Evolutionary conservation across 306 rosid species (phyloP), one percentile per base, ranked within the genome.

Genomic region (Trifolium subterraneum): DNA sequence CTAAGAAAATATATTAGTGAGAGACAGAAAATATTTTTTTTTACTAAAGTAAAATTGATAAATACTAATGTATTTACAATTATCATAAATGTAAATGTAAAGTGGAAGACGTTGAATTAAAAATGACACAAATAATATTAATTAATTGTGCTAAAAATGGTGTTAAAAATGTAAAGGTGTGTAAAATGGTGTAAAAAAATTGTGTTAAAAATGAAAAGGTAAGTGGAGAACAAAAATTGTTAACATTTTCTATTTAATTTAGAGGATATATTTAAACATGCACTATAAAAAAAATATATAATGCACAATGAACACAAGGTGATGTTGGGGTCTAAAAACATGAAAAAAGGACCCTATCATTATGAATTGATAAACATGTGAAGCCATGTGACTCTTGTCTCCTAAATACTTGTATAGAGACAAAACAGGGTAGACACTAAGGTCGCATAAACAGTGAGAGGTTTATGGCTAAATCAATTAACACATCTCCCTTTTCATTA

Each of bases 371-470:
- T 58, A 41, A 71, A 73, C 90, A 84, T 82, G 90, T 86, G 88
- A 75, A 69, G 78, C 74, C 90, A 90, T 83, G 96, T 89, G 81
- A 83, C 85, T 81, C 76, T 84, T 84, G 88, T 84, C 84, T 70
- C 75, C 73, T 8, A 50, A 55, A 61, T 18, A 52, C 79, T 65
- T 51, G 41, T 19, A 56, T 48, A 2, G 62, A 74, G 81, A 81
- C 88, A 81, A 80, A 84, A 54, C 31, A 56, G 63, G 36, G 64
- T 19, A 71, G 77, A 52, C 50, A 14, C 70, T 55, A 15, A 63
- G 76, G 84, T 76, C 78, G 78, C 73, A 70, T 54, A 68, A 14
- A 68, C 73, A 58, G 78, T 60, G 51, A 70, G 64, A 70, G 51
- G 50, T 5, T 51, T 70, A 59, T 41, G 48, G 71, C 66, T 60